Evolutionary conservation across 306 rosid genomes (phyloP), one percentile per base, ranked within the genome.

Genomic region (Chamaecrista fasciculata): DNA sequence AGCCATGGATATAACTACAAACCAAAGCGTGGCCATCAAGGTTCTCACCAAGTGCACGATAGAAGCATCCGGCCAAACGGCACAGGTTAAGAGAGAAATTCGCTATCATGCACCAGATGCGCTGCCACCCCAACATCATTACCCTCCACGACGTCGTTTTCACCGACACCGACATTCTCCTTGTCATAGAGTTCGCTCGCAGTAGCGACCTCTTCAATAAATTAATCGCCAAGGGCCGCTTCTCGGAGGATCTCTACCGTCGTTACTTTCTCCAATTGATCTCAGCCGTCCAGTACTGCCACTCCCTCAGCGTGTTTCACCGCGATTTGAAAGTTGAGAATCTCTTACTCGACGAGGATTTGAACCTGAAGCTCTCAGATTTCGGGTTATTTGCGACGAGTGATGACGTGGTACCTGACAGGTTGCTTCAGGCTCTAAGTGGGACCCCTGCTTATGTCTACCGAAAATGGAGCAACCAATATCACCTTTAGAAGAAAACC

Each of bases 391-490:
- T 88, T 15, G 94, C 98, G 4, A 76, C 84, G 0, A 60, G 56
- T 33, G 90, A 80, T 1, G 86, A 82, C 75, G 51, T 72, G 77
- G 86, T 59, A 51, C 76, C 92, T 15, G 97, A 94, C 37, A 89
- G 92, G 0, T 57, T 85, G 21, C 89, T 94, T 51, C 92, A 90
- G 59, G 86, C 98, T 0, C 77, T 85, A 1, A 90, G 98, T 40
- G 98, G 98, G 8, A 94, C 98, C 0, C 96, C 98, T 0, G 86
- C 97, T 14, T 88, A 88, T n/a, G n/a, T n/a, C n/a, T n/a, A n/a
- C n/a, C n/a, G n/a, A n/a, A n/a, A n/a, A n/a, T n/a, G n/a, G n/a
- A n/a, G n/a, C n/a, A n/a, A n/a, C n/a, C n/a, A n/a, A n/a, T n/a
- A n/a, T n/a, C n/a, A n/a, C n/a, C n/a, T n/a, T n/a, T n/a, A n/a